Percentiles rank a stretch among this genome's conserved stretches.
Evolutionary conservation across 2,329 filamentous ascomycete genomes (phyloP).

Genomic region (Colletotrichum camelliae): DNA sequence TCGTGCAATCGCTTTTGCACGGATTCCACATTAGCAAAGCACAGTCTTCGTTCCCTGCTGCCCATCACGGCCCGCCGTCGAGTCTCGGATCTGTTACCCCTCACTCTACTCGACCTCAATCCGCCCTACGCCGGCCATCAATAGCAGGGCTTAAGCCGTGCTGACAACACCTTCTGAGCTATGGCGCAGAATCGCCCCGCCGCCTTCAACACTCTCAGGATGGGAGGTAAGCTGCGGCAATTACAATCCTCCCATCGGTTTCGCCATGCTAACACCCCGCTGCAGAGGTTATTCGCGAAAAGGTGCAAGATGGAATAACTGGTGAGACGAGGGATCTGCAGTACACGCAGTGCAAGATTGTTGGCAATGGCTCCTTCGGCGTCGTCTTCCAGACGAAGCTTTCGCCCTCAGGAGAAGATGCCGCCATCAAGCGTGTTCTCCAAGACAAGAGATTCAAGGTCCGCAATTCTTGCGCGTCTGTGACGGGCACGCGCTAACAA

Average conservation of each 20-base stretch:
- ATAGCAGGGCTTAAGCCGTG: slow-evolving; percentile 22
- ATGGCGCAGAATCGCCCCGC: slow-evolving; percentile 95
- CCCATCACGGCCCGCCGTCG: slow-evolving; percentile 42
- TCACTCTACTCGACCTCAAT: slow-evolving; percentile 28
- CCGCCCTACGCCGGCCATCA: slow-evolving; percentile 19
- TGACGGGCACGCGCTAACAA: background rate
- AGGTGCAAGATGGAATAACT: slow-evolving; percentile 97
- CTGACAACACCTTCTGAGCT: slow-evolving; percentile 22
- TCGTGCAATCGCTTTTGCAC: slow-evolving; percentile 15
- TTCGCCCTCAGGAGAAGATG: slow-evolving; percentile 96
- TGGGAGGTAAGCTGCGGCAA: slow-evolving; percentile 80
- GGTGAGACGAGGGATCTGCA: slow-evolving; percentile 96
- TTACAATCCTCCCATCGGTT: slow-evolving; percentile 12
- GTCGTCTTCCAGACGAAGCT: slow-evolving; percentile 99
- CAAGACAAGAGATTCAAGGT: slow-evolving; percentile 99
- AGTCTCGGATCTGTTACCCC: slow-evolving; percentile 31
- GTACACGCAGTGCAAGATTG: slow-evolving; percentile 99
- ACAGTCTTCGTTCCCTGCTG: slow-evolving; percentile 23
- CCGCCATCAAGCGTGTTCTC: slow-evolving; percentile 97
- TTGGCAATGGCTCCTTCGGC: slow-evolving; percentile 97
- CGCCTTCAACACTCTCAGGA: slow-evolving; percentile 86
- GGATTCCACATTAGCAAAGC: background rate
- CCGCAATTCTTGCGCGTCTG: slow-evolving; percentile 19
- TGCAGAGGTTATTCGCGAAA: slow-evolving; percentile 95
- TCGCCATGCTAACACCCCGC: background rate